Evolutionary conservation across 2,329 filamentous ascomycete species (phyloP).

Genomic region (Teratosphaeria gauchensis): DNA sequence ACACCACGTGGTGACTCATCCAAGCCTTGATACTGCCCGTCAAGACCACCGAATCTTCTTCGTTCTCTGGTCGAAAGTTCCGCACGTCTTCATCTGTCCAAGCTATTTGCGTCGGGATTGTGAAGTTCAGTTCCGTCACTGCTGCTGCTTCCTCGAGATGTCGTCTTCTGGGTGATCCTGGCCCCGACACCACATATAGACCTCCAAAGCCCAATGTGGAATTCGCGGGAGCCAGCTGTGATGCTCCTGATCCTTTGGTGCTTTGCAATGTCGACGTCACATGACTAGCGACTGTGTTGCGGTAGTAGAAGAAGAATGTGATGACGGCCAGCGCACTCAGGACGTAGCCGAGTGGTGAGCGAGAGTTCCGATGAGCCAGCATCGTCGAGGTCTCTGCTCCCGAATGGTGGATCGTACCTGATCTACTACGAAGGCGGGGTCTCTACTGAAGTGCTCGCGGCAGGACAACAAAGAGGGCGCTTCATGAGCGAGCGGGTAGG

Average conservation of each 20-base stretch:
- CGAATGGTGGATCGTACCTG: too few relatives aligned
- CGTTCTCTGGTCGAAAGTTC: slow-evolving; percentile 11
- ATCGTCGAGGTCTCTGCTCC: background rate
- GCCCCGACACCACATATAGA: slow-evolving; percentile 29
- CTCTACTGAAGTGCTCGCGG: background rate
- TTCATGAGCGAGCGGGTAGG: background rate
- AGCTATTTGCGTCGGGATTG: slow-evolving; percentile 25
- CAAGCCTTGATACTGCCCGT: slow-evolving; percentile 30
- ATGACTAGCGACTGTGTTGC: background rate
- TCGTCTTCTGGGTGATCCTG: slow-evolving; percentile 23
- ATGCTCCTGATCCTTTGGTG: background rate
- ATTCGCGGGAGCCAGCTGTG: slow-evolving; percentile 8
- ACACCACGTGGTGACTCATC: slow-evolving; percentile 27
- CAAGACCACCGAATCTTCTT: slow-evolving; percentile 22
- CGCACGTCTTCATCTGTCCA: slow-evolving; percentile 28
- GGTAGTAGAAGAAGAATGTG: background rate
- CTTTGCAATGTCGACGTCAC: background rate
- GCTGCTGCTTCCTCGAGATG: slow-evolving; percentile 29
- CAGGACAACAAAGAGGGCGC: background rate
- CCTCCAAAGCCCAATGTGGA: slow-evolving; percentile 26
- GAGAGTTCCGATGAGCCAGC: slow-evolving; percentile 2
- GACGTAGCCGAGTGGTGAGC: slow-evolving; percentile 2
- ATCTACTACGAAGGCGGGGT: background rate
- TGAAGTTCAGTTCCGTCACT: slow-evolving; percentile 28
- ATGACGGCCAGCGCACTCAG: background rate